Conservation (phyloP, 2,329 filamentous ascomycete species). For the Pseudogymnoascus verrucosus region DNA sequence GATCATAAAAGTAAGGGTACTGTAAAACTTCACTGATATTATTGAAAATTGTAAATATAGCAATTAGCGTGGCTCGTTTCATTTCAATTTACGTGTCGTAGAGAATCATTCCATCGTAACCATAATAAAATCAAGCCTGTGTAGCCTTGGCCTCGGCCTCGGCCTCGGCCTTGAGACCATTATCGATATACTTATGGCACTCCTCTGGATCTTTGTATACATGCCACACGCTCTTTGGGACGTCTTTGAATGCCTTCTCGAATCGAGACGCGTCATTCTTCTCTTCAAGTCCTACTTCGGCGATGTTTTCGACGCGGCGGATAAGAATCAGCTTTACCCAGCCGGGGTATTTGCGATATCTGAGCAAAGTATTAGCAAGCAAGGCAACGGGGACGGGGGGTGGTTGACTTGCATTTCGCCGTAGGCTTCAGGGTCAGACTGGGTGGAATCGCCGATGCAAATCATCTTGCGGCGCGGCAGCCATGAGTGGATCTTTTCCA, state of each 20-base stretch:
- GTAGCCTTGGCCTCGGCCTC: neutral
- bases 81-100: neutral
- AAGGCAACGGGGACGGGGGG: neutral
- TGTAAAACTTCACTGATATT: neutral
- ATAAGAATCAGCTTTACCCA: slow-evolving; percentile 85
- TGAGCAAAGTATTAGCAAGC: slow-evolving; percentile 23
- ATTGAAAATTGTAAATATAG: neutral
- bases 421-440: slow-evolving; percentile 85
- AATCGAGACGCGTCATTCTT: slow-evolving; percentile 72
- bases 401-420: slow-evolving; percentile 58
- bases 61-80: neutral
- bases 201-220: slow-evolving; percentile 75
- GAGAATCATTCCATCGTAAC: slow-evolving; percentile 1
- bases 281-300: slow-evolving; percentile 58
- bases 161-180: slow-evolving; percentile 13
- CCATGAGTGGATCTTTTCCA: slow-evolving; percentile 70
- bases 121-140: neutral
- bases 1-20: neutral
- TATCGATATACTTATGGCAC: slow-evolving; percentile 37
- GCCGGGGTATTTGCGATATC: slow-evolving; percentile 54
- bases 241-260: slow-evolving; percentile 68
- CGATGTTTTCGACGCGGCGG: slow-evolving; percentile 70
- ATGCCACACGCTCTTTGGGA: slow-evolving; percentile 66
- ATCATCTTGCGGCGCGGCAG: slow-evolving; percentile 72
- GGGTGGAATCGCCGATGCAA: slow-evolving; percentile 83